Base-by-base conservation (phyloP, 2,329 filamentous ascomycete species). In the Scopulariopsis brevicaulis region DNA sequence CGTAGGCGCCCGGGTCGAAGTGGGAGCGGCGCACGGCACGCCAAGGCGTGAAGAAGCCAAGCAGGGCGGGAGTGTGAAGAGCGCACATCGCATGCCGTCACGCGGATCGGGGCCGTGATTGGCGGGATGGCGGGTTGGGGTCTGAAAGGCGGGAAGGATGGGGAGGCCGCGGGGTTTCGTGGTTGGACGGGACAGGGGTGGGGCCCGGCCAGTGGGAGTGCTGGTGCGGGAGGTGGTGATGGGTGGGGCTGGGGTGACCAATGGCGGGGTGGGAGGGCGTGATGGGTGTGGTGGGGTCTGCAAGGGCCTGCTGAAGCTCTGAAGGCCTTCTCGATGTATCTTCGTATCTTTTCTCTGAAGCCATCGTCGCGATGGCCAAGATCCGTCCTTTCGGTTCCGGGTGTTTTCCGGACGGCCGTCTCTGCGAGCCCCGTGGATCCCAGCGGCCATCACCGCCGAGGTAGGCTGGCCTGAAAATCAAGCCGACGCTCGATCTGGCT, bases 31-130 rank as follows among this genome's bases (percentile, higher is more conserved):
- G 7, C 20, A 35, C 28, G 40, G 15, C 40, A 46, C 28, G 55
- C 43, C 40, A 48, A 50, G 52, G 7, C 18, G 53, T 22, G 53
- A 8, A 6, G 18, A 37, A 40, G 24, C n/a, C n/a, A 53, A 37
- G 50, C 3, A 24, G 34, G 32, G 40, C 40, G 40, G 40, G 18
- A 32, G 51, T 28, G 55, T 52, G 55, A 54, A 40, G 53, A 34
- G 37, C 37, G 37, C 22, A 34, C 46, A 32, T 24, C 55, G 32
- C 35, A 53, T 53, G 52, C 55, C 55, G 55, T 57, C 55, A 57
- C 55, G 46, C 50, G 14, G 46, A 20, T n/a, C 11, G 18, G 55
- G 34, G 24, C 25, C n/a, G 10, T 57, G 55, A 57, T 57, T 57
- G 55, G 55, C 51, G 51, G 51, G 37, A 18, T 10, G 12, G 37